Conservation (phyloP, 495 filamentous ascomycete genomes). For the Penicillium waksmanii region DNA sequence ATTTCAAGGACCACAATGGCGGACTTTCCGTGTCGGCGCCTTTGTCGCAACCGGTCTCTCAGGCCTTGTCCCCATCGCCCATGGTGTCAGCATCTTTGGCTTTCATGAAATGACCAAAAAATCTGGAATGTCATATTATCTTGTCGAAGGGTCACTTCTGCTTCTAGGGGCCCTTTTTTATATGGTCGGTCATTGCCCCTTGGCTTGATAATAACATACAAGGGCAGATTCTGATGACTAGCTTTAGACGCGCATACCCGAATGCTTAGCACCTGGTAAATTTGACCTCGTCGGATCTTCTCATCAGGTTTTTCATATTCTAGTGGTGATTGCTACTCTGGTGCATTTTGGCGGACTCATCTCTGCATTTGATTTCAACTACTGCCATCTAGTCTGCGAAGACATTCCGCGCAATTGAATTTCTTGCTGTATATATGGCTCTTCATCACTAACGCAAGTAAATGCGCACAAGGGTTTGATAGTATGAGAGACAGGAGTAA, state of each 20-base stretch:
- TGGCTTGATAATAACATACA: background rate
- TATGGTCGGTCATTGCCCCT: background rate
- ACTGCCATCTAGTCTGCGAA: constrained; percentile 5
- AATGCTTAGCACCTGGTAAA: constrained; percentile 5
- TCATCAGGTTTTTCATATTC: constrained; percentile 16
- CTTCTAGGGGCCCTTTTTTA: constrained; percentile 8
- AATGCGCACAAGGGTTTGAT: background rate
- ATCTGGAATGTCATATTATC: constrained; percentile 6
- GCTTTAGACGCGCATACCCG: constrained; percentile 5
- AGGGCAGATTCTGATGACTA: background rate
- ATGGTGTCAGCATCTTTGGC: constrained; percentile 7
- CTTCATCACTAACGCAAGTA: no score
- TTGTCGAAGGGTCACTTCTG: constrained; percentile 4
- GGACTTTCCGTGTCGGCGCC: constrained; percentile 9
- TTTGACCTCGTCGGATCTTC: constrained; percentile 14
- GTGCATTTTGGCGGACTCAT: constrained; percentile 1
- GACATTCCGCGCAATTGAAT: background rate
- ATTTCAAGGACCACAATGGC: constrained; percentile 10
- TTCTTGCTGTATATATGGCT: background rate
- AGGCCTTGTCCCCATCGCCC: constrained; percentile 10
- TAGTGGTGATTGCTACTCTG: constrained; percentile 11
- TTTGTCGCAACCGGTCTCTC: constrained; percentile 11
- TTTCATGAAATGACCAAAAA: constrained; percentile 7
- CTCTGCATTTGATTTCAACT: constrained; percentile 14
- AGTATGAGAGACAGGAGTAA: background rate